phyloP scores from a whole-genome alignment of 768 basidiomycete genomes.

The Tephrocybe sp. region DNA sequence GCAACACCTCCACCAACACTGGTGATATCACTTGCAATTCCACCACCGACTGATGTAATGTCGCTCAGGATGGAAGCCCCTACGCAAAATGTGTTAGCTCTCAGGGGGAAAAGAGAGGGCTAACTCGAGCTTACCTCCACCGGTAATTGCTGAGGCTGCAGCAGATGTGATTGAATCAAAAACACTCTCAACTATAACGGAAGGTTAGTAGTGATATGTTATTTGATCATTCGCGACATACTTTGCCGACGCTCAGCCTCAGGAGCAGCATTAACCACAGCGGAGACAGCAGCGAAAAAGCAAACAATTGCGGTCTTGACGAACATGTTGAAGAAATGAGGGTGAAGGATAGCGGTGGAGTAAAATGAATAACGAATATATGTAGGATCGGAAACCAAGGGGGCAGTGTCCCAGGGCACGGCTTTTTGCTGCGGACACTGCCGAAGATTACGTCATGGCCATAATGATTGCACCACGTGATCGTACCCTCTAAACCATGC shows the following conservation, averaged over 20 bases:
- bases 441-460: conserved; percentile 8
- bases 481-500: conserved; percentile 45
- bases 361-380: not conserved
- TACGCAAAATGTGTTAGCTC: conserved; percentile 13
- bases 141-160: conserved; percentile 27
- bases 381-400: not conserved
- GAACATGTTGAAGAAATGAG: conserved; percentile 33
- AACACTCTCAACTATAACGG: conserved; percentile 31
- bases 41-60: conserved; percentile 23
- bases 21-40: conserved; percentile 29
- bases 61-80: conserved; percentile 37
- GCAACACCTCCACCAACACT: conserved; percentile 27
- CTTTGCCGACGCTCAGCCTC: conserved; percentile 41
- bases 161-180: conserved; percentile 37
- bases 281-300: conserved; percentile 33
- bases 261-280: conserved; percentile 34
- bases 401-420: not conserved
- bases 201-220: conserved; percentile 2
- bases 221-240: conserved; percentile 22
- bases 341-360: conserved; percentile 11
- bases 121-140: conserved; percentile 22
- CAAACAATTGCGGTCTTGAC: conserved; percentile 33
- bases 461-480: not conserved
- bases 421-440: conserved; percentile 1
- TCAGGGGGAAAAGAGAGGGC: not conserved